Base-by-base conservation (phyloP, 208 protist genomes). In the Hexamita inflata region DNA sequence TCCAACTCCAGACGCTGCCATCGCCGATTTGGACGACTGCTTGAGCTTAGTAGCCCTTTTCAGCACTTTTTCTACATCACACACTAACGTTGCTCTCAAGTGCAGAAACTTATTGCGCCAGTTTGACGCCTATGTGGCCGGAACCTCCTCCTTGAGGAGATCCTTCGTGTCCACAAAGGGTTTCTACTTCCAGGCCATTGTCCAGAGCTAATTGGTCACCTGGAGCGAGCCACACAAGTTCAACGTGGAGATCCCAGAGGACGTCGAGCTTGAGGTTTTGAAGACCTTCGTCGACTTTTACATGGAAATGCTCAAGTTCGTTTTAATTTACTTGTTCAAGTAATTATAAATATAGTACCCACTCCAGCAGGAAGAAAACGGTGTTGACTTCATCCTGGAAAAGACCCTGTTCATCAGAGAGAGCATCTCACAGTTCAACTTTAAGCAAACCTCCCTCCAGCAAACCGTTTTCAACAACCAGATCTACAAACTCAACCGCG, bases 91-190 rank as follows among this genome's bases (percentile, higher is more conserved):
- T 11, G 24, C 87, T 89, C 65, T 76, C 67, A 45, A 87, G 65
- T 81, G 92, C 85, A 30, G 84, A 88, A 77, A 86, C 86, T 74
- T 86, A 4, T 82, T 77, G 49, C 57, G 81, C 11, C 81, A 89
- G 65, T 95, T 89, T 84, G 84, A 87, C 73, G 66, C 80, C 59
- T 95, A 92, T 84, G 85, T 96, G 2, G 65, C 85, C 0, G 76
- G 75, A 30, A 87, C 89, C 30, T 83, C 87, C 59, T 58, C 81
- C 7, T 84, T 98, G 0, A 85, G 84, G 34, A 95, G 95, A 79
- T 87, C 83, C 45, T 98, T 98, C 85, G 88, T 97, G 66, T 96
- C 92, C 41, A 91, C 97, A 82, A 97, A 98, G 82, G 94, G 90
- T 39, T 91, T 95, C 80, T 98, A 98, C 85, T 97, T 94, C 85